A percentile compares a stretch with the other conserved stretches of the same genome.
phyloP scores from a whole-genome alignment of 257 asterid genomes.

The Petunia secreta region DNA sequence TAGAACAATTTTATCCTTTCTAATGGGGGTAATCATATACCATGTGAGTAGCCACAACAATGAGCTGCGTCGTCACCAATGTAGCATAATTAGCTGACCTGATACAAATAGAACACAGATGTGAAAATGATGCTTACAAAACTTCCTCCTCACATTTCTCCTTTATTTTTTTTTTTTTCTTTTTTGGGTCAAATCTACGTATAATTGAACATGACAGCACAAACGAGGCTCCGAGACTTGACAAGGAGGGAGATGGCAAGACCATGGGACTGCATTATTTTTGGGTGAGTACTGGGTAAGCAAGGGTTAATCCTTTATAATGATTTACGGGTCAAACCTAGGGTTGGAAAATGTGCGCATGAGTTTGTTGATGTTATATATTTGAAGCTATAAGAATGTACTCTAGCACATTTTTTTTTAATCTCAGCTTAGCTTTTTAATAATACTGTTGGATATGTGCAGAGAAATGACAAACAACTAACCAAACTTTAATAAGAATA shows the following conservation, averaged over 20 bases:
- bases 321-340: background rate
- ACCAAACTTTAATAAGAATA: slow-evolving; percentile 12
- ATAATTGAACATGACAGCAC: slow-evolving; percentile 15
- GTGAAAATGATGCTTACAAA: background rate
- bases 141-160: background rate
- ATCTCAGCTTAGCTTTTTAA: slow-evolving; percentile 3
- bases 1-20: slow-evolving; percentile 17
- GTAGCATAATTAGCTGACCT: slow-evolving; percentile 96
- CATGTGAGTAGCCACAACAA: slow-evolving; percentile 87
- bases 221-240: background rate
- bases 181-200: background rate
- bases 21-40: slow-evolving; percentile 42
- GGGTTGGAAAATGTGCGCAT: background rate
- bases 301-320: slow-evolving; percentile 8
- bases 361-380: background rate
- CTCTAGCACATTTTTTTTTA: background rate
- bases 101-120: slow-evolving; percentile 37
- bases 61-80: slow-evolving; percentile 83
- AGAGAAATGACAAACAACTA: background rate
- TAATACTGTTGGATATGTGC: background rate
- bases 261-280: slow-evolving; percentile 7
- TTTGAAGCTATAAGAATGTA: background rate
- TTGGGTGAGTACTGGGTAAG: background rate
- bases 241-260: slow-evolving; percentile 1
- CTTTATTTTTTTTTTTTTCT: background rate